Percentiles rank a stretch among this genome's conserved stretches.
phyloP scores from a whole-genome alignment of 106 monocot species.

The Phalaenopsis aphrodite region DNA sequence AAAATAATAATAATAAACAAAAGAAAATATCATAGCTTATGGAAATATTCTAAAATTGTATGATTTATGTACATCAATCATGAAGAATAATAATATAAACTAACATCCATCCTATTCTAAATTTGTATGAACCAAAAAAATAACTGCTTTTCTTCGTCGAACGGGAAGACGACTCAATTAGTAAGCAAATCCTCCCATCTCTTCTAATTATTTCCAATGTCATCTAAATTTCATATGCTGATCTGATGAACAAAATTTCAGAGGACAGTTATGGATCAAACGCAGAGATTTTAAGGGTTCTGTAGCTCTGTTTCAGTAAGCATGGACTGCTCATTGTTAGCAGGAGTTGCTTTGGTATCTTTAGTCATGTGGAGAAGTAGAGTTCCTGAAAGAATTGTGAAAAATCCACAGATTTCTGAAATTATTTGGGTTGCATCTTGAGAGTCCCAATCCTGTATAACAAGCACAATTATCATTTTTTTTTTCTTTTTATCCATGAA shows the following conservation, averaged over 20 bases:
- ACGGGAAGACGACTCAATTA: too few relatives aligned
- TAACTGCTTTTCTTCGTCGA: too few relatives aligned
- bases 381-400: slow-evolving; percentile 17
- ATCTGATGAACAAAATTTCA: background rate
- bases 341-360: background rate
- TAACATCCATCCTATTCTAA: background rate
- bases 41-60: background rate
- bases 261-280: background rate
- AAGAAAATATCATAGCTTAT: too few relatives aligned
- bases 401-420: slow-evolving; percentile 19
- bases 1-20: too few relatives aligned
- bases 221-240: too few relatives aligned
- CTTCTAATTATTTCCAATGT: too few relatives aligned
- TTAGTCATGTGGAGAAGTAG: slow-evolving; percentile 21
- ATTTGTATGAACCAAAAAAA: background rate
- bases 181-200: too few relatives aligned
- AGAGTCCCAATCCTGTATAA: slow-evolving; percentile 12
- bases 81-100: background rate
- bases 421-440: slow-evolving; percentile 15
- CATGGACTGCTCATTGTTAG: background rate
- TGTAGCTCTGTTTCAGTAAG: background rate
- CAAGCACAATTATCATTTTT: background rate
- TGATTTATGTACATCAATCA: background rate
- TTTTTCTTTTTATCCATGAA: background rate
- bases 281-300: background rate